A percentile compares a stretch with the other conserved stretches of the same genome.
phyloP scores from a whole-genome alignment of 2,329 filamentous ascomycete species.

The Plectosphaerella sp. region DNA sequence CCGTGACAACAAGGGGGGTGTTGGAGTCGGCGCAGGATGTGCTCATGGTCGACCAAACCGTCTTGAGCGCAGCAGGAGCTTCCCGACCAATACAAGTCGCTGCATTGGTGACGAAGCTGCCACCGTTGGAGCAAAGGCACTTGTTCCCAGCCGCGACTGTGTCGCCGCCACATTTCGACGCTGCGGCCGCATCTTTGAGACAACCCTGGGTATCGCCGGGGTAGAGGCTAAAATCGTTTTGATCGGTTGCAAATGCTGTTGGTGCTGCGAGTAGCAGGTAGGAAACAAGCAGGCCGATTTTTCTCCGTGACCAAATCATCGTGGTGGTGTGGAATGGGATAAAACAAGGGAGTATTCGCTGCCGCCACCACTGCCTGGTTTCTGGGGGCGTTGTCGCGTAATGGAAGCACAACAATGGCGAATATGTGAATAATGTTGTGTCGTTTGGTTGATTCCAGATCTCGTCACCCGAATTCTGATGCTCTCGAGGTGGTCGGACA shows the following conservation, averaged over 20 bases:
- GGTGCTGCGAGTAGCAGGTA: constrained; percentile 19
- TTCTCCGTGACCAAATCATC: constrained; percentile 7
- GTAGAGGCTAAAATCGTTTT: constrained; percentile 39
- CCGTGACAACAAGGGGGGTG: constrained; percentile 36
- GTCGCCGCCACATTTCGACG: constrained; percentile 34
- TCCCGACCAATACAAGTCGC: constrained; percentile 39
- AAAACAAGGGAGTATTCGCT: no score
- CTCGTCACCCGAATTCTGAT: no score
- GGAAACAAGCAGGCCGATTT: constrained; percentile 11
- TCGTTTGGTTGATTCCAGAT: no score
- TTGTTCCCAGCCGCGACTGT: constrained; percentile 36
- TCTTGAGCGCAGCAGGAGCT: constrained; percentile 29
- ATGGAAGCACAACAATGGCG: no score
- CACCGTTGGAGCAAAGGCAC: constrained; percentile 46
- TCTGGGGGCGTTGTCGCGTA: no score
- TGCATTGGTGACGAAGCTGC: constrained; percentile 41
- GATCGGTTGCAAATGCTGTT: constrained; percentile 16
- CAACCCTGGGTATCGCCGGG: constrained; percentile 36
- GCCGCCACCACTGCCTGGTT: no score
- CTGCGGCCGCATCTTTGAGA: constrained; percentile 32
- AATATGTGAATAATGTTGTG: no score
- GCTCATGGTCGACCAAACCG: constrained; percentile 38
- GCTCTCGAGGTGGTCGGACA: no score
- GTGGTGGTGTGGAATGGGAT: not conserved
- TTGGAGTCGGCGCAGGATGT: constrained; percentile 37